Conservation (phyloP, 2,329 filamentous ascomycete species). For the Paecilomyces formosus region DNA sequence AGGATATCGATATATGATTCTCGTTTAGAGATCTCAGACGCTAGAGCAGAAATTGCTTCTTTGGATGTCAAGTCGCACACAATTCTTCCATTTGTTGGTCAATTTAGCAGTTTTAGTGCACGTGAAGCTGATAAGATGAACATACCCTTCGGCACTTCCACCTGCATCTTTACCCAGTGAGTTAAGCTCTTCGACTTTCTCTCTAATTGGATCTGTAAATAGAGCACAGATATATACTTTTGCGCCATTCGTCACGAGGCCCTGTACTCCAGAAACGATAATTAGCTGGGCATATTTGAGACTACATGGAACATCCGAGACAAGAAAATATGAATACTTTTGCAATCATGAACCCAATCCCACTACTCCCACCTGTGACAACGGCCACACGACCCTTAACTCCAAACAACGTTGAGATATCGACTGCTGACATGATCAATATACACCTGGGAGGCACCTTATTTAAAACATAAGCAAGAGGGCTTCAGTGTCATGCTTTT, state of each 20-base stretch:
- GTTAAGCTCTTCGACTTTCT: slow-evolving; percentile 33
- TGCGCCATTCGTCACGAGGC: slow-evolving; percentile 39
- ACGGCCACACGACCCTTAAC: slow-evolving; percentile 38
- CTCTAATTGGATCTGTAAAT: slow-evolving; percentile 33
- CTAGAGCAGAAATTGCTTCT: slow-evolving; percentile 29
- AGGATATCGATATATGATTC: slow-evolving; percentile 42
- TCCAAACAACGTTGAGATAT: slow-evolving; percentile 15
- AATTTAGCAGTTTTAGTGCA: too few species aligned
- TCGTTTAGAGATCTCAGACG: slow-evolving; percentile 20
- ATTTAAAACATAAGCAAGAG: background rate
- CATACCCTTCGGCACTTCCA: slow-evolving; percentile 34
- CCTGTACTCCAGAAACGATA: slow-evolving; percentile 17
- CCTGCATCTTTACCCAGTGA: slow-evolving; percentile 27
- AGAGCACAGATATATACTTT: slow-evolving; percentile 40
- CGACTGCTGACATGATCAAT: slow-evolving; percentile 8
- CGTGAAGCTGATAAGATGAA: too few species aligned
- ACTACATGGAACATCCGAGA: too few species aligned
- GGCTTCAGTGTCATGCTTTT: background rate
- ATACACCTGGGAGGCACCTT: background rate
- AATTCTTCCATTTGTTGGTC: slow-evolving; percentile 8
- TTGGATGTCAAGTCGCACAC: slow-evolving; percentile 34
- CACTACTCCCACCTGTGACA: slow-evolving; percentile 39
- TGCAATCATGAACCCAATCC: slow-evolving; percentile 42
- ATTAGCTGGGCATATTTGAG: background rate
- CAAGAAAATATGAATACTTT: slow-evolving; percentile 20